phyloP scores from a whole-genome alignment of 768 basidiomycete genomes.

The Pisolithus tinctorius region DNA sequence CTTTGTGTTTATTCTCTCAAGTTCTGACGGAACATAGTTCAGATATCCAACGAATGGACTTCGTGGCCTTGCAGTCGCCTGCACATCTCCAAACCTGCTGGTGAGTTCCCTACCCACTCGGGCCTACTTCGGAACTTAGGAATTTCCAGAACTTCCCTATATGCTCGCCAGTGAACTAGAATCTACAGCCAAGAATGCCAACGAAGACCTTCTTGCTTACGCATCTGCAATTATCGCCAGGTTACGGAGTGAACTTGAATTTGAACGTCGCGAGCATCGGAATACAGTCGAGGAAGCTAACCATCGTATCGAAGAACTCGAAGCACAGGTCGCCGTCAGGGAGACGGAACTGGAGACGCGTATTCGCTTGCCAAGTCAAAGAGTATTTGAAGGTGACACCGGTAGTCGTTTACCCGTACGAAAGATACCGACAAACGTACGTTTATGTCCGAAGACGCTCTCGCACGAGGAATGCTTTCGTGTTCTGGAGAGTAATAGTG shows the following conservation, averaged over 20 bases:
- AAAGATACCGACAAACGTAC: neutral
- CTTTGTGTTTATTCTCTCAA: neutral
- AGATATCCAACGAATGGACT: conserved; percentile 37
- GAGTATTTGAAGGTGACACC: conserved; percentile 14
- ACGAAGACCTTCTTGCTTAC: conserved; percentile 18
- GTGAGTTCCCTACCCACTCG: conserved; percentile 27
- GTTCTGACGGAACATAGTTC: conserved; percentile 27
- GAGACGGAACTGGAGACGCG: no score
- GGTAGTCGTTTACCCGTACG: neutral
- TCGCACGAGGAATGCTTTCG: conserved; percentile 12
- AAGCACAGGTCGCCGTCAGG: no score
- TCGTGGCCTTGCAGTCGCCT: conserved; percentile 43
- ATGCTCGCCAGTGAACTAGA: neutral
- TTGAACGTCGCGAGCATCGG: conserved; percentile 38
- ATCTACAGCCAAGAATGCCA: neutral
- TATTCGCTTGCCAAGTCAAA: no score
- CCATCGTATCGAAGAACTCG: no score
- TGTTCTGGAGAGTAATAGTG: conserved; percentile 31
- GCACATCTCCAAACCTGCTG: conserved; percentile 33
- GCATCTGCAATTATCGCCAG: conserved; percentile 32
- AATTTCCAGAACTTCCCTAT: conserved; percentile 13
- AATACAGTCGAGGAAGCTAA: conserved; percentile 1
- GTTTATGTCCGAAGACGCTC: conserved; percentile 11
- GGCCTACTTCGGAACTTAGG: conserved; percentile 7
- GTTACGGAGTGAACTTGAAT: conserved; percentile 36